These are phyloP conservation scores for Bimuria novae-zelandiae DNA, from an alignment of 2,329 filamentous ascomycete species.

Conservation along the genomic window DNA sequence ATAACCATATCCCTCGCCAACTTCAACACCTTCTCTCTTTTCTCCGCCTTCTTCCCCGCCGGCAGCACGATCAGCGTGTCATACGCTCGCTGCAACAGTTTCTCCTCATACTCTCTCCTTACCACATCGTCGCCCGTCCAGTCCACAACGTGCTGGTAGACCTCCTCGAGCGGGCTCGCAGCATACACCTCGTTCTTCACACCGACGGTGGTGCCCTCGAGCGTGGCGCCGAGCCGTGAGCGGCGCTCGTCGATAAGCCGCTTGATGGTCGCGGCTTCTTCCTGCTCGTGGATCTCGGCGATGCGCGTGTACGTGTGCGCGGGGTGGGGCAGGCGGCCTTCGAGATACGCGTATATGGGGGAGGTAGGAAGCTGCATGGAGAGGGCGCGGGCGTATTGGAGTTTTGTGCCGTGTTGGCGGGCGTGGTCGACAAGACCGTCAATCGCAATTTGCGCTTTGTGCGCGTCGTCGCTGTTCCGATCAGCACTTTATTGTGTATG, in stretches of 20 bases:
- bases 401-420: conserved; percentile 70
- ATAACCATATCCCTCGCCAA: conserved; percentile 92
- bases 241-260: conserved; percentile 85
- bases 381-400: conserved; percentile 77
- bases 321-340: conserved; percentile 81
- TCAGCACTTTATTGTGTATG: conserved; percentile 13
- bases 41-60: conserved; percentile 67
- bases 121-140: conserved; percentile 89
- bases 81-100: conserved; percentile 78
- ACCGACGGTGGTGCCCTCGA: conserved; percentile 81
- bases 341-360: conserved; percentile 78
- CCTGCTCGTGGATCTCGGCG: conserved; percentile 79
- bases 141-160: conserved; percentile 84
- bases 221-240: conserved; percentile 81
- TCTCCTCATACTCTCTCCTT: conserved; percentile 86
- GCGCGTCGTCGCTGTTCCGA: conserved; percentile 57
- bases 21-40: conserved; percentile 73
- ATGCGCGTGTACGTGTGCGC: conserved; percentile 80
- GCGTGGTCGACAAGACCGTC: conserved; percentile 80
- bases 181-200: conserved; percentile 84
- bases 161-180: conserved; percentile 74
- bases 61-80: conserved; percentile 75
- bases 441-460: conserved; percentile 66
- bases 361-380: conserved; percentile 78
- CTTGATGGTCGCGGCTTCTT: conserved; percentile 89